Evolutionary conservation across 75 land plant species (phyloP).

Genomic region (Cryptomeria japonica): DNA sequence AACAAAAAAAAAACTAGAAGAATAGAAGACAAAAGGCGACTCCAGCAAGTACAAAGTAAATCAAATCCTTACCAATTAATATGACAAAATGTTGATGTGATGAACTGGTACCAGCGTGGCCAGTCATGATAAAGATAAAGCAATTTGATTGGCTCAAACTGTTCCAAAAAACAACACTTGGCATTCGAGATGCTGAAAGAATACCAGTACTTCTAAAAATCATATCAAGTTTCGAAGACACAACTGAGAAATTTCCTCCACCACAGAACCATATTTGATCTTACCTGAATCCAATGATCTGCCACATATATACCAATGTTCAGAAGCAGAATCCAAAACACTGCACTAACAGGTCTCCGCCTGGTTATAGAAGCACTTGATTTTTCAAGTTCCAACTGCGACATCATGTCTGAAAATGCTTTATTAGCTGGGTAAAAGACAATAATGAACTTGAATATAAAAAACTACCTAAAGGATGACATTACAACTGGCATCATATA

Average conservation of each 20-base stretch:
- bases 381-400: slow-evolving; percentile 79
- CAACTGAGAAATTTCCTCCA: background rate
- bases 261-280: background rate
- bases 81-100: slow-evolving; percentile 93
- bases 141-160: slow-evolving; percentile 55
- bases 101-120: slow-evolving; percentile 96
- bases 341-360: slow-evolving; percentile 58
- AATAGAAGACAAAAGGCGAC: slow-evolving; percentile 1
- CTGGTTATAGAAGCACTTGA: slow-evolving; percentile 24
- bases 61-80: slow-evolving; percentile 70
- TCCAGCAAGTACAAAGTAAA: background rate
- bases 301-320: slow-evolving; percentile 81
- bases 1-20: background rate
- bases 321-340: slow-evolving; percentile 84
- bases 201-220: background rate
- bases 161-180: slow-evolving; percentile 10
- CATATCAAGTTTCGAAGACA: background rate
- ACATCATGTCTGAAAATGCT: slow-evolving; percentile 58
- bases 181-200: background rate
- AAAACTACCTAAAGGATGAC: background rate
- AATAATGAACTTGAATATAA: background rate
- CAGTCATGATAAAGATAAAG: slow-evolving; percentile 78
- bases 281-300: slow-evolving; percentile 83
- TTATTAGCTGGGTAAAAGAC: background rate
- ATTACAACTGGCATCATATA: background rate